A percentile compares a stretch with the other conserved stretches of the same genome.
These are phyloP conservation scores for Tribonema minus DNA, from an alignment of 108 stramenopile species.

Conservation along the genomic window DNA sequence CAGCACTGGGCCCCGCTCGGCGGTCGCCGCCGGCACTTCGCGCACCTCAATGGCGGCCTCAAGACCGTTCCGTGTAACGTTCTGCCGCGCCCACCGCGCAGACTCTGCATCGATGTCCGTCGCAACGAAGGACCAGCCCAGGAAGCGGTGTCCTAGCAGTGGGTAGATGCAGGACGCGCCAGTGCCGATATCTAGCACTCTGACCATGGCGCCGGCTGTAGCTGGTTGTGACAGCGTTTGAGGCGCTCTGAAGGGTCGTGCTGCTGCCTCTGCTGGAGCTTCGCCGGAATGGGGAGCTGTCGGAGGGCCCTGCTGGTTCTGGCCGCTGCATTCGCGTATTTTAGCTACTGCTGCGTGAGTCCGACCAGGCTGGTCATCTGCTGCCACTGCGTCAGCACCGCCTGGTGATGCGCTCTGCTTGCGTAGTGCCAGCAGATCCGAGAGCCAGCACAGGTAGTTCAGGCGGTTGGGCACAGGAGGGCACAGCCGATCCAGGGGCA, in stretches of 20 bases:
- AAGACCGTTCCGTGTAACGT: slow-evolving; percentile 69
- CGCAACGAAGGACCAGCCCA: slow-evolving; percentile 64
- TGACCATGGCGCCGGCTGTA: too few relatives aligned
- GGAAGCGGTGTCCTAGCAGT: slow-evolving; percentile 54
- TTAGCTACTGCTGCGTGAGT: too few relatives aligned
- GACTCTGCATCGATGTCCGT: slow-evolving; percentile 80
- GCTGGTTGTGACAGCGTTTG: too few relatives aligned
- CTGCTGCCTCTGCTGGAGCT: too few relatives aligned
- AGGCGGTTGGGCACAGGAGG: slow-evolving; percentile 87
- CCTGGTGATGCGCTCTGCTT: background rate
- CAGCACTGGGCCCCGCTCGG: slow-evolving; percentile 11
- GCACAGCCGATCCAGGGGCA: slow-evolving; percentile 70
- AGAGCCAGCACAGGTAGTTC: slow-evolving; percentile 79
- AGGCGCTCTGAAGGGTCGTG: too few relatives aligned
- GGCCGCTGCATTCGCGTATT: too few relatives aligned
- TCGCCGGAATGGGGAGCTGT: too few relatives aligned
- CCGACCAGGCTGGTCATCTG: background rate
- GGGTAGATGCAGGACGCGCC: slow-evolving; percentile 82
- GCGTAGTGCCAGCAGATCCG: slow-evolving; percentile 56
- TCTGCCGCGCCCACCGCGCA: slow-evolving; percentile 62
- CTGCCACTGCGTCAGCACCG: too few relatives aligned
- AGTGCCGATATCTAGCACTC: slow-evolving; percentile 79
- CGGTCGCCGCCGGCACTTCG: slow-evolving; percentile 38
- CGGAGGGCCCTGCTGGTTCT: too few relatives aligned
- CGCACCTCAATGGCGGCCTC: slow-evolving; percentile 53